Conservation (phyloP, 2,329 filamentous ascomycete species). For the Gnomoniopsis sp. region DNA sequence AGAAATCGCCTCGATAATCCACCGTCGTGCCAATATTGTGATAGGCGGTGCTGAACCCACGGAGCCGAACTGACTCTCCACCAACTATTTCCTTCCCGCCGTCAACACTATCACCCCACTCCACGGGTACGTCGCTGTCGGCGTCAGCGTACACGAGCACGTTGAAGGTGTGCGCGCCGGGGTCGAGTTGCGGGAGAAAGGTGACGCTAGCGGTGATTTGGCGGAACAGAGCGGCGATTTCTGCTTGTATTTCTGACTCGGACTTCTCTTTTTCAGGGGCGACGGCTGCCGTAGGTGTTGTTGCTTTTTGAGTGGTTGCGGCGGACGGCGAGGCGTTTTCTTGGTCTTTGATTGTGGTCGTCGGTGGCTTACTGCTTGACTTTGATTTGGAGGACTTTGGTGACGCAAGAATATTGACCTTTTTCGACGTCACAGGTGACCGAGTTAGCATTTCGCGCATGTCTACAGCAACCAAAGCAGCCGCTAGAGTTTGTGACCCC, state of each 20-base stretch:
- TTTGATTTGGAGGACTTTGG: constrained; percentile 41
- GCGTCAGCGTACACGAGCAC: constrained; percentile 97
- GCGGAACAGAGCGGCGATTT: constrained; percentile 94
- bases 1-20: constrained; percentile 57
- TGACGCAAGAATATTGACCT: constrained; percentile 37
- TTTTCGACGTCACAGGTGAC: not conserved
- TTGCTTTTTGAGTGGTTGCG: not conserved
- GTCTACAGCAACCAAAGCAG: not conserved
- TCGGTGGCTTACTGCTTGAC: constrained; percentile 50
- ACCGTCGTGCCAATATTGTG: constrained; percentile 94
- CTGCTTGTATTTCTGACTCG: constrained; percentile 88
- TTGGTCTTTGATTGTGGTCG: constrained; percentile 55
- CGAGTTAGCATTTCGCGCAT: not conserved
- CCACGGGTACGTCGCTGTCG: constrained; percentile 91
- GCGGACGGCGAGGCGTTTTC: constrained; percentile 60
- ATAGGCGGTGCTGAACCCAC: constrained; percentile 93
- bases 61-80: constrained; percentile 90
- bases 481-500: not conserved
- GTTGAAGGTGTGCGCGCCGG: constrained; percentile 97
- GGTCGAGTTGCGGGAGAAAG: constrained; percentile 81
- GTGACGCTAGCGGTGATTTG: constrained; percentile 98
- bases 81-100: constrained; percentile 96
- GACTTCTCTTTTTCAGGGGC: constrained; percentile 77
- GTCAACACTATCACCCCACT: constrained; percentile 82
- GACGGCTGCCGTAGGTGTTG: constrained; percentile 22